phyloP scores from a whole-genome alignment of 169 alveolate species.

The Plasmodium gaboni region DNA sequence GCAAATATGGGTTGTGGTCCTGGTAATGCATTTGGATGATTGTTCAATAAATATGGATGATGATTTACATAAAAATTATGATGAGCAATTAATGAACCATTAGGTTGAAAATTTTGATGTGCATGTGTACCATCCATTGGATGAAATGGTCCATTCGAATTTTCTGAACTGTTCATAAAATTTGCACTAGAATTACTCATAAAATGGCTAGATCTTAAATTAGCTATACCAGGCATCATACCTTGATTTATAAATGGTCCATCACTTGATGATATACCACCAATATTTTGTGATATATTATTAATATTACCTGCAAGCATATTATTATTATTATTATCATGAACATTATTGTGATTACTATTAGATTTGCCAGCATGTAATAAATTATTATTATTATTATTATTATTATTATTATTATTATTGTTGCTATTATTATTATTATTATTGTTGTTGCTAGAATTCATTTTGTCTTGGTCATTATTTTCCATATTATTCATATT shows the following conservation, averaged over 20 bases:
- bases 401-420: constrained; percentile 3
- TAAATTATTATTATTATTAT: neutral
- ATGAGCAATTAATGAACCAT: constrained; percentile 71
- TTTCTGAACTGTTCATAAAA: constrained; percentile 45
- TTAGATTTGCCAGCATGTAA: neutral
- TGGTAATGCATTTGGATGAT: constrained; percentile 67
- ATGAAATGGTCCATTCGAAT: constrained; percentile 40
- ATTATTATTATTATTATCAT: neutral
- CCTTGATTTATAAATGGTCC: constrained; percentile 23
- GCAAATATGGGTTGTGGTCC: constrained; percentile 50
- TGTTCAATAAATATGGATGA: constrained; percentile 32
- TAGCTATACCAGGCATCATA: constrained; percentile 32
- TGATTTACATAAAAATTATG: constrained; percentile 34
- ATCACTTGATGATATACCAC: neutral
- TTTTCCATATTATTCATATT: constrained; percentile 1
- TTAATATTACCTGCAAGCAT: neutral
- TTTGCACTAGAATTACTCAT: constrained; percentile 29
- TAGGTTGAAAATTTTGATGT: constrained; percentile 48
- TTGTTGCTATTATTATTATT: constrained; percentile 1
- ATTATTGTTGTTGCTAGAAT: neutral
- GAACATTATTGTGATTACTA: constrained; percentile 16
- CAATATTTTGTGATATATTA: neutral
- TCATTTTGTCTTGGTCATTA: neutral
- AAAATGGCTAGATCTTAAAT: constrained; percentile 32
- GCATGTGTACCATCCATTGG: constrained; percentile 6